phyloP scores from a whole-genome alignment of 495 filamentous ascomycete genomes.

The Xylaria sp. region DNA sequence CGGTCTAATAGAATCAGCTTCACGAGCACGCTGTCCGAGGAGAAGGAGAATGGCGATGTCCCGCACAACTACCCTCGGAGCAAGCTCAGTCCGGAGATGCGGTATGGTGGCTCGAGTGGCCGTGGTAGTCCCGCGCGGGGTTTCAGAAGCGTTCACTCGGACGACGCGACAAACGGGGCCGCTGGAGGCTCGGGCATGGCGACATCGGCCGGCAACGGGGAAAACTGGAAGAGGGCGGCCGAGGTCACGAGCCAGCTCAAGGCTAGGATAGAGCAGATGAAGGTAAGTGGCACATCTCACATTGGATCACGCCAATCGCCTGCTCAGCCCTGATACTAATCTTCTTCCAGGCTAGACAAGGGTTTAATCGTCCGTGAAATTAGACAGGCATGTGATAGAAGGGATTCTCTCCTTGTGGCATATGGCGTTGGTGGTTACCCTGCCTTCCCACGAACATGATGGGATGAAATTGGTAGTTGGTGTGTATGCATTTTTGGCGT shows the following conservation, averaged over 20 bases:
- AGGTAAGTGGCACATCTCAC: constrained; percentile 47
- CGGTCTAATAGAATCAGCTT: constrained; percentile 59
- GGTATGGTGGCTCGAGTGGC: constrained; percentile 60
- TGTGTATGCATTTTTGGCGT: constrained; percentile 18
- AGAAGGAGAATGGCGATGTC: constrained; percentile 75
- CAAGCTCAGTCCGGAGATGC: constrained; percentile 61
- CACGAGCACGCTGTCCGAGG: constrained; percentile 76
- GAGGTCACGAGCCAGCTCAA: constrained; percentile 98
- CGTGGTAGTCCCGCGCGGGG: constrained; percentile 62
- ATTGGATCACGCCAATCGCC: neutral
- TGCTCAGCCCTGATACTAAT: constrained; percentile 13
- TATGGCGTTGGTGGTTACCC: constrained; percentile 6
- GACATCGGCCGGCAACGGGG: constrained; percentile 61
- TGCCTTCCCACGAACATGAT: neutral
- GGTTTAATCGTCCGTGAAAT: constrained; percentile 41
- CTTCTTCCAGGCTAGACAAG: constrained; percentile 43
- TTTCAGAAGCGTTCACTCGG: constrained; percentile 43
- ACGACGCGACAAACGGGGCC: constrained; percentile 35
- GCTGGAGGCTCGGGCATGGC: constrained; percentile 45
- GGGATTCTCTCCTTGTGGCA: neutral
- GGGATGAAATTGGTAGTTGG: constrained; percentile 5
- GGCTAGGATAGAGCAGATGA: constrained; percentile 87
- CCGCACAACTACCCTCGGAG: constrained; percentile 48
- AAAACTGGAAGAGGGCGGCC: constrained; percentile 98
- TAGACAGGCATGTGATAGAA: neutral